A percentile compares a stretch with the other conserved stretches of the same genome.
These are phyloP conservation scores for Haberlea rhodopensis DNA, from an alignment of 257 asterid species.

Conservation along the genomic window DNA sequence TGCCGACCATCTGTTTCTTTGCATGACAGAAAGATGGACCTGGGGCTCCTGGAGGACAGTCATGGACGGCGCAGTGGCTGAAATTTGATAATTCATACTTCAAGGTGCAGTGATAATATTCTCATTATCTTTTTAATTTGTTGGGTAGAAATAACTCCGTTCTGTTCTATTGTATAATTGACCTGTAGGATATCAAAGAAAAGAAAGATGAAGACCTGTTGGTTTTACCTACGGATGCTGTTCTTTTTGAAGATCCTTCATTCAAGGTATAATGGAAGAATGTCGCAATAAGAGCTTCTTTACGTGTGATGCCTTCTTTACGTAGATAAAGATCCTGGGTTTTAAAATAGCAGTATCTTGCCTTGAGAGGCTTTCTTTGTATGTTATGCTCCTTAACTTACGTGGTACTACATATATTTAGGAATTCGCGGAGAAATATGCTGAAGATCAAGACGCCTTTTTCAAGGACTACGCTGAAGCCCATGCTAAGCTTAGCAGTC, in stretches of 20 bases:
- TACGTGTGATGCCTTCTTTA: neutral
- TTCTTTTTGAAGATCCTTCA: slow-evolving; percentile 83
- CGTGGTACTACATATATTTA: slow-evolving; percentile 21
- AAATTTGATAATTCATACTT: slow-evolving; percentile 93
- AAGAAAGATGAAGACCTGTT: slow-evolving; percentile 79
- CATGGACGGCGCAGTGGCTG: slow-evolving; percentile 96
- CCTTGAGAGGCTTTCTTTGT: slow-evolving; percentile 6
- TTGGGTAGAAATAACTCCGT: slow-evolving; percentile 15
- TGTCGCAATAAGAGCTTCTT: neutral
- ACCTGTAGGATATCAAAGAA: slow-evolving; percentile 77
- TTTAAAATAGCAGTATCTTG: slow-evolving; percentile 30
- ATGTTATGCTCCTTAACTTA: slow-evolving; percentile 26
- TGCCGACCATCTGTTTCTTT: slow-evolving; percentile 20
- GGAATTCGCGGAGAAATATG: slow-evolving; percentile 94
- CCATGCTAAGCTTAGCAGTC: slow-evolving; percentile 95
- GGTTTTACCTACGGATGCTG: slow-evolving; percentile 96
- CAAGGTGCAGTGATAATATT: slow-evolving; percentile 46
- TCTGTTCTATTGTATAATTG: slow-evolving; percentile 25
- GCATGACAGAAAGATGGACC: slow-evolving; percentile 93
- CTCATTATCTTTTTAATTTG: slow-evolving; percentile 14
- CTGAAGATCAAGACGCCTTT: slow-evolving; percentile 82
- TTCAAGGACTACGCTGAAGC: slow-evolving; percentile 91
- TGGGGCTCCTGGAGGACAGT: slow-evolving; percentile 97
- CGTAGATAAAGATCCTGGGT: neutral
- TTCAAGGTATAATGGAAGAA: slow-evolving; percentile 65